Evolutionary conservation across 2,329 filamentous ascomycete species (phyloP).

Genomic region (Rutstroemia sp.): DNA sequence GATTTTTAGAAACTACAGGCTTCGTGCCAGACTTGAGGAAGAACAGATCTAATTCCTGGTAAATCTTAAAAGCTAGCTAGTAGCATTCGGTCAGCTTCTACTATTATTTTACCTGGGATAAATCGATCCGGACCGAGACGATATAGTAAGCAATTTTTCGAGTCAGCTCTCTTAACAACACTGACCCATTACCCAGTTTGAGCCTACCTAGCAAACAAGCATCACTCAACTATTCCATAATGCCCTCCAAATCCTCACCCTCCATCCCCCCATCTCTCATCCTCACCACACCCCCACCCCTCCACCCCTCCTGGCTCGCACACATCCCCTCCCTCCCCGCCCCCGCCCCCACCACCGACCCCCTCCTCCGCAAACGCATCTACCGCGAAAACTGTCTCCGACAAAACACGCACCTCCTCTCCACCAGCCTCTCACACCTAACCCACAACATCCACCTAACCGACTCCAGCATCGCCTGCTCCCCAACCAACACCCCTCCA

Average conservation of each 20-base stretch:
- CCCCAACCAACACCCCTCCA: background rate
- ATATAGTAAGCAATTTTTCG: too few relatives aligned
- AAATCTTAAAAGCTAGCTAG: too few relatives aligned
- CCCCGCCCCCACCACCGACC: background rate
- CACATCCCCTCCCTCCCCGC: constrained; percentile 1
- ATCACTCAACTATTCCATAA: background rate
- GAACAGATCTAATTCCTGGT: too few relatives aligned
- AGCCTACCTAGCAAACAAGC: background rate
- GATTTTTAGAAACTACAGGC: too few relatives aligned
- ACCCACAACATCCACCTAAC: constrained; percentile 27
- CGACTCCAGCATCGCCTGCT: background rate
- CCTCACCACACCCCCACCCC: background rate
- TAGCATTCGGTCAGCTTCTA: too few relatives aligned
- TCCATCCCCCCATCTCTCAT: background rate
- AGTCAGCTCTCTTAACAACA: too few relatives aligned
- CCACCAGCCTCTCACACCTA: constrained; percentile 32
- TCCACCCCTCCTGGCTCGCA: background rate
- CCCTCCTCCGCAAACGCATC: constrained; percentile 13
- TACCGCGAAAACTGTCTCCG: constrained; percentile 37
- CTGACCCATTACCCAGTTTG: too few relatives aligned
- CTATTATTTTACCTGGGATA: too few relatives aligned
- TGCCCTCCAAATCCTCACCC: background rate
- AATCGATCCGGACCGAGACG: too few relatives aligned
- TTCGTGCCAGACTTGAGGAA: too few relatives aligned
- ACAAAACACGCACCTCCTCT: constrained; percentile 32